Conservation (phyloP, 768 basidiomycete genomes). For the Pleurotus pulmonarius region DNA sequence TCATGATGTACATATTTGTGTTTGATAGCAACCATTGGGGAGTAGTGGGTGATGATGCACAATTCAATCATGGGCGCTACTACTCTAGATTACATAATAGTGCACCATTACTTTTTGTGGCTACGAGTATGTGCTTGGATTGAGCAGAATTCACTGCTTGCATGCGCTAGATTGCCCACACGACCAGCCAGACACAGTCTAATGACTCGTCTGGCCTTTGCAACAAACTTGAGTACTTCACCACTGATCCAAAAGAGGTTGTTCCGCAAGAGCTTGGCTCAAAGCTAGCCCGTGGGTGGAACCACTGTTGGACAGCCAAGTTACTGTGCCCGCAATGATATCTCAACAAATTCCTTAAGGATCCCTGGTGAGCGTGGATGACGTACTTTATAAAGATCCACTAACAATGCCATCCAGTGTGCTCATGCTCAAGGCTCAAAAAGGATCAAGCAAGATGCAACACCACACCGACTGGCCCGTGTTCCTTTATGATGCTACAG, state of each 20-base stretch:
- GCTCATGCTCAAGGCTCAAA: neutral
- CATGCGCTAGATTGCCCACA: neutral
- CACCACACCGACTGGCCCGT: slow-evolving; percentile 13
- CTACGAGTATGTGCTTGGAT: no score
- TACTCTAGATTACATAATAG: no score
- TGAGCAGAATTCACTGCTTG: neutral
- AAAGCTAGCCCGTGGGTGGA: neutral
- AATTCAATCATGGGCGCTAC: no score
- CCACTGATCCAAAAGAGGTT: neutral
- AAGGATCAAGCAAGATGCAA: neutral
- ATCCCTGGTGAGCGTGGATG: no score
- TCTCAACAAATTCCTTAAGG: no score
- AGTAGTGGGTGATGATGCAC: no score
- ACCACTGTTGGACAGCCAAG: neutral
- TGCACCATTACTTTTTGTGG: no score
- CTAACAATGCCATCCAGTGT: neutral
- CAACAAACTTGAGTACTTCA: neutral
- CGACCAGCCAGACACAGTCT: neutral
- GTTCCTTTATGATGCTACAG: slow-evolving; percentile 14
- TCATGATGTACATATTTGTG: no score
- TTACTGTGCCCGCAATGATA: neutral
- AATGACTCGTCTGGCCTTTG: neutral
- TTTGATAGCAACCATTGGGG: no score
- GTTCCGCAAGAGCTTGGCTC: neutral
- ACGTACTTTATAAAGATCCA: no score